These are phyloP conservation scores for Eutrema salsugineum DNA, from an alignment of 441 rosid genomes.

Conservation along the genomic window DNA sequence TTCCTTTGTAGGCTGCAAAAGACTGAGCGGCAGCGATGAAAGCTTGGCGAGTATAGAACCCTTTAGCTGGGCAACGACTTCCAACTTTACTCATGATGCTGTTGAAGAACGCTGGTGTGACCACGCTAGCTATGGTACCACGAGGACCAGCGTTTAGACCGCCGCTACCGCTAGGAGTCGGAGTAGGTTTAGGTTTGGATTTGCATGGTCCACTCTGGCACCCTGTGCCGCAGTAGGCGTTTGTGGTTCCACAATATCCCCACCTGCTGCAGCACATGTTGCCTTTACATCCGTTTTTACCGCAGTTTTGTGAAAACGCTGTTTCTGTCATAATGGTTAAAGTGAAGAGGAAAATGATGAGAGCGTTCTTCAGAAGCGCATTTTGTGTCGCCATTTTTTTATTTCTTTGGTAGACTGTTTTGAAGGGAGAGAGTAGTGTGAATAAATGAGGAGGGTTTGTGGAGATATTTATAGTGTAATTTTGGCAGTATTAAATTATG, in stretches of 20 bases:
- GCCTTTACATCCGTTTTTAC: conserved; percentile 24
- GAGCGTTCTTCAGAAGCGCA: neutral
- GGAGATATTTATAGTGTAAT: conserved; percentile 25
- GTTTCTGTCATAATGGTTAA: conserved; percentile 19
- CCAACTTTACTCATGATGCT: conserved; percentile 47
- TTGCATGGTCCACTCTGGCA: conserved; percentile 57
- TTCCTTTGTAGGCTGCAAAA: conserved; percentile 41
- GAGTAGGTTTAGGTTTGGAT: conserved; percentile 30
- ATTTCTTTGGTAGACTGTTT: neutral
- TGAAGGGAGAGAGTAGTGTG: conserved; percentile 14
- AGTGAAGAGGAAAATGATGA: conserved; percentile 17
- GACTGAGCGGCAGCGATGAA: conserved; percentile 46
- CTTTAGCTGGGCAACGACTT: conserved; percentile 47
- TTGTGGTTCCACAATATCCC: conserved; percentile 32
- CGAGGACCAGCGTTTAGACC: conserved; percentile 35
- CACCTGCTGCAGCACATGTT: conserved; percentile 33
- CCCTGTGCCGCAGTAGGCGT: conserved; percentile 39
- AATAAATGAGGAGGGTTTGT: neutral
- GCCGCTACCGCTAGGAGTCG: conserved; percentile 12
- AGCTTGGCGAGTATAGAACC: conserved; percentile 50
- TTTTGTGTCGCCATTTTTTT: conserved; percentile 17
- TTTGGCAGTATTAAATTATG: neutral
- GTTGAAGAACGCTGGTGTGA: conserved; percentile 52
- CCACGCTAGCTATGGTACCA: conserved; percentile 41
- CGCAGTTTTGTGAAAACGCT: conserved; percentile 28